Base-by-base conservation (phyloP, 2,329 filamentous ascomycete genomes). In the Leptographium wingfieldii region DNA sequence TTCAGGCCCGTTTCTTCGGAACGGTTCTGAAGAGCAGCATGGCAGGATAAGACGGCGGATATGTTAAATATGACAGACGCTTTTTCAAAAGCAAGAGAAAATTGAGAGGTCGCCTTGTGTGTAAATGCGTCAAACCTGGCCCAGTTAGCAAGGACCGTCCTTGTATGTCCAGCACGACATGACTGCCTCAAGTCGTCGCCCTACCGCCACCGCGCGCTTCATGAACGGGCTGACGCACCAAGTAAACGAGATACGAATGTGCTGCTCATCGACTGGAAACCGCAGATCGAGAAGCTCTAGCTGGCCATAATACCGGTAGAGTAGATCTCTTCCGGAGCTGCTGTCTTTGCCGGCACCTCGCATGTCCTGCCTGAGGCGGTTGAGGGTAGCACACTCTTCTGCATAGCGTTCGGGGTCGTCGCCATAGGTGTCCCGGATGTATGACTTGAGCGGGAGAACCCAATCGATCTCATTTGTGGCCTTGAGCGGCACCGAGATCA, bases 11-110 rank as follows among this genome's bases (percentile, higher is more conserved):
- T 82, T 69, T 99, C 94, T 70, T 97, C 92, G 64, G 88, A 88
- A 56, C 94, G 85, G 66, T 94, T 92, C 74, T 99, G 95, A 69
- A 89, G 82, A 52, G 92, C 91, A 63, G 92, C 94, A 79, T 99
- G 90, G 69, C 92, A 96, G 59, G 92, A 97, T 25, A 99, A 80
- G 31, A 97, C 92, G 66, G 94, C 92, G 46, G 92, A 95, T 66
- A 99, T 99, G 74, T 99, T 99, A 80, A 99, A 99, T 68, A 99
- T 96, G 70, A 99, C 95, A 67, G 92, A 97, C 16, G 94, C 94
- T 72, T 99, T 99, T 73, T 99, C 94, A 71, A 95, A 99, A 55
- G 94, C 94, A 55, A 99, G 80, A 9, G 92, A 96, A 76, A 95
- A 96, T 72, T 99, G 94, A 4, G 92, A 86, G 5, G 94, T 99